A percentile compares a stretch with the other conserved stretches of the same genome.
Conservation (phyloP, 768 basidiomycete genomes). For the Phaeotremella fagi region DNA sequence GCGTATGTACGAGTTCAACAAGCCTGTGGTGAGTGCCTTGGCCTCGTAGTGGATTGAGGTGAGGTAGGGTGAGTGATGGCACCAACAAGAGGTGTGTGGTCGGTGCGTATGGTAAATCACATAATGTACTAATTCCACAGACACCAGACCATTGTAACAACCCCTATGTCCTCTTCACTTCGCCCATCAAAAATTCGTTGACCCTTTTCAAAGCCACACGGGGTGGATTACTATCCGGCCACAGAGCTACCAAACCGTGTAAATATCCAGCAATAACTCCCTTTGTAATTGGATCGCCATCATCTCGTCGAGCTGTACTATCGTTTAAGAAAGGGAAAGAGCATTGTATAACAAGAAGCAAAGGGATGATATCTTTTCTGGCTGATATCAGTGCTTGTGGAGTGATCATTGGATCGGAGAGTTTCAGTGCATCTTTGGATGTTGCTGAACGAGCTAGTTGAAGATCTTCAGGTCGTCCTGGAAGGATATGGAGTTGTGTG, state of each 20-base stretch:
- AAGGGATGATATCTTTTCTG: slow-evolving; percentile 23
- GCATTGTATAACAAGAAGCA: slow-evolving; percentile 10
- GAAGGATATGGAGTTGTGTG: too few relatives aligned
- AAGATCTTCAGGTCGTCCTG: too few relatives aligned
- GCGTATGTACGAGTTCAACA: too few relatives aligned
- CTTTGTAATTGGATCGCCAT: slow-evolving; percentile 53
- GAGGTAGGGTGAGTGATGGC: too few relatives aligned
- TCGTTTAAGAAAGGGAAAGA: slow-evolving; percentile 11
- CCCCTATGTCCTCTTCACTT: not conserved
- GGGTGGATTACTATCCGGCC: slow-evolving; percentile 74
- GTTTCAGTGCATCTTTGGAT: not conserved
- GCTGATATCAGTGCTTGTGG: not conserved
- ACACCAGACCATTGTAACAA: too few relatives aligned
- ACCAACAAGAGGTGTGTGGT: too few relatives aligned
- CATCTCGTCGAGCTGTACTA: not conserved
- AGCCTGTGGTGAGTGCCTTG: too few relatives aligned
- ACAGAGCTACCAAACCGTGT: slow-evolving; percentile 77
- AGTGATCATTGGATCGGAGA: not conserved
- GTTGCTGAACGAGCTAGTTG: too few relatives aligned
- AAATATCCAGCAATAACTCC: slow-evolving; percentile 64
- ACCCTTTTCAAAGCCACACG: slow-evolving; percentile 72
- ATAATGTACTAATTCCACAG: too few relatives aligned
- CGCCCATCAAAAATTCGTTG: slow-evolving; percentile 63
- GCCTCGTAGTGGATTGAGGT: too few relatives aligned
- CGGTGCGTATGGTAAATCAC: too few relatives aligned